phyloP scores from a whole-genome alignment of 352 stramenopile species.

The Phytophthora nicotianae region DNA sequence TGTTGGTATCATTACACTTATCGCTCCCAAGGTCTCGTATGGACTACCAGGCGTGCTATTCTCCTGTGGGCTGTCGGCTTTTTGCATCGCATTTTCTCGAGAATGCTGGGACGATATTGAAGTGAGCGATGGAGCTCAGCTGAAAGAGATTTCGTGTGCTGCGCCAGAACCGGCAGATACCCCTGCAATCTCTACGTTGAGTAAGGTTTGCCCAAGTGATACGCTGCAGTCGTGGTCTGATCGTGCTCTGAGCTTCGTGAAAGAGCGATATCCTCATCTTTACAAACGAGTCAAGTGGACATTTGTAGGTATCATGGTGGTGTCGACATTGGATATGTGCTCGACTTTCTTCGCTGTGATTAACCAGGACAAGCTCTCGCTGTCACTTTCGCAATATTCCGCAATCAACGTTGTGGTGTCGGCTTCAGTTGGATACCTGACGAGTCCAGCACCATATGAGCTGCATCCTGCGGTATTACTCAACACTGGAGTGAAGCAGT shows the following conservation, averaged over 20 bases:
- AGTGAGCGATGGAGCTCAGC: constrained; percentile 28
- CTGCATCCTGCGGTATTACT: constrained; percentile 63
- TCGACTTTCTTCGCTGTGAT: constrained; percentile 60
- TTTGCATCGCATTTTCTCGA: constrained; percentile 66
- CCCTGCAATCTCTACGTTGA: neutral
- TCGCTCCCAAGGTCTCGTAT: constrained; percentile 52
- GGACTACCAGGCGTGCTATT: constrained; percentile 55
- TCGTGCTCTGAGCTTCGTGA: constrained; percentile 31
- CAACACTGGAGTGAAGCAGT: constrained; percentile 53
- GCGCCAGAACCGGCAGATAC: neutral
- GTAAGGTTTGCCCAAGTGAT: constrained; percentile 1
- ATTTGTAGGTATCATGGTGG: constrained; percentile 72
- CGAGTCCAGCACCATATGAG: constrained; percentile 65
- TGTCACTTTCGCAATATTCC: constrained; percentile 79
- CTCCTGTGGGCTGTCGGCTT: constrained; percentile 63
- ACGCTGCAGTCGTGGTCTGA: constrained; percentile 22
- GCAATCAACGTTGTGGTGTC: constrained; percentile 74
- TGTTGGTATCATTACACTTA: constrained; percentile 47
- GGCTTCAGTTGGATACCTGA: constrained; percentile 66
- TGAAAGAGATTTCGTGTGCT: constrained; percentile 23
- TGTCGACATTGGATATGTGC: constrained; percentile 71
- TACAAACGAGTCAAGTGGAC: constrained; percentile 84
- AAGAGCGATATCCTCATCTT: constrained; percentile 50
- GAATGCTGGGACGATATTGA: constrained; percentile 84
- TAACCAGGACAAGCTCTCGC: constrained; percentile 42